Evolutionary conservation across 2,329 filamentous ascomycete species (phyloP), one percentile per base, ranked within the genome.

Genomic region (Trichothecium roseum): DNA sequence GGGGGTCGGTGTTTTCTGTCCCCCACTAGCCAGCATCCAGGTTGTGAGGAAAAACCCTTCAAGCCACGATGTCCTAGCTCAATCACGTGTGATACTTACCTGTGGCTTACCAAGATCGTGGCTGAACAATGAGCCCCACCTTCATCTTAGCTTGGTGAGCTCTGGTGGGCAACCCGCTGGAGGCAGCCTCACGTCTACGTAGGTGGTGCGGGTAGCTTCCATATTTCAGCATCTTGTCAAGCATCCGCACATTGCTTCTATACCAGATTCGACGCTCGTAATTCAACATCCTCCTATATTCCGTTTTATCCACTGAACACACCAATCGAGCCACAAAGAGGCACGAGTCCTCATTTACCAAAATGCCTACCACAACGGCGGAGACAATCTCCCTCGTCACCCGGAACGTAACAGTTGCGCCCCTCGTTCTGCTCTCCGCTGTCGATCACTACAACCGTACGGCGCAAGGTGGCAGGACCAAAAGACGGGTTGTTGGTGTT

Each of bases 361-460:
- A 55, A 59, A 96, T 96, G 89, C 89, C 88, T 64, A 81, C 89
- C 62, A 96, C 89, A 47, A 95, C 89, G 58, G 86, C 88, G 62
- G 89, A 96, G 70, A 93, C 89, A 47, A 79, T 95, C 60, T 93
- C 85, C 49, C 81, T 96, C 58, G 87, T 95, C 60, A 89, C 81
- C 53, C 81, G 86, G 62, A 94, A 82, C 63, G 91, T 98, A 62
- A 94, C 89, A 48, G 89, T 98, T 63, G 91, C 91, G 53, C 91
- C 91, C 50, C 80, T 98, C 58, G 91, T 98, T 53, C 85, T 98
- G 49, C 85, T 98, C 54, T 96, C 71, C 46, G 88, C 82, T 50
- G 91, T 94, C 73, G 91, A 98, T 69, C 91, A 98, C 67, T 98
- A 94, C 68, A 93, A 93, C 59, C 84, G 91, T 45, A 84, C 85